phyloP scores from a whole-genome alignment of 129 eudicot species.

The Arctium minus region DNA sequence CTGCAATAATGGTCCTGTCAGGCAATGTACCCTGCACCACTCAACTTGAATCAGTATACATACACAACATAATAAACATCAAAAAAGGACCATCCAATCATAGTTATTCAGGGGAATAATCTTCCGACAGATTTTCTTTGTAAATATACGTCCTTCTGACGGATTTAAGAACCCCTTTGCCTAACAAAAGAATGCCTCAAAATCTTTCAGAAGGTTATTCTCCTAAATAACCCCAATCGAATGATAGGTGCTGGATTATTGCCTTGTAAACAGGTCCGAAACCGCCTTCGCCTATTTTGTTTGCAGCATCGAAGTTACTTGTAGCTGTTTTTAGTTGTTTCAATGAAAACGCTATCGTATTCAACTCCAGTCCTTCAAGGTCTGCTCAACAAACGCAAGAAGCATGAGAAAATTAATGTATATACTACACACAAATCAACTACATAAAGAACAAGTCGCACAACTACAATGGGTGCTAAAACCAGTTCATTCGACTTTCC shows the following conservation, averaged over 20 bases:
- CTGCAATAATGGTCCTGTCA: conserved; percentile 56
- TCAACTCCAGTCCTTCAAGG: conserved; percentile 48
- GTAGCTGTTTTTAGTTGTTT: conserved; percentile 62
- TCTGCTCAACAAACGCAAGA: conserved; percentile 25
- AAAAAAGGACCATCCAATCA: background rate
- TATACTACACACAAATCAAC: background rate
- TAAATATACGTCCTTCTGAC: background rate
- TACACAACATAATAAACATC: background rate
- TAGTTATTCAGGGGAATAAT: background rate
- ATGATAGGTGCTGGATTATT: background rate
- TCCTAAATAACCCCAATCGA: background rate
- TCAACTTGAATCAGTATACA: background rate
- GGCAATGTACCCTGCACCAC: conserved; percentile 50
- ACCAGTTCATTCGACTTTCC: background rate
- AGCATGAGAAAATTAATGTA: background rate
- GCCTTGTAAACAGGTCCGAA: conserved; percentile 74
- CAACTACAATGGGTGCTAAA: background rate
- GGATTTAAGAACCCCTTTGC: background rate
- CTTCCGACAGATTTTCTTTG: background rate
- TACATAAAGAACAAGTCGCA: background rate
- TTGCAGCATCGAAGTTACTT: conserved; percentile 44
- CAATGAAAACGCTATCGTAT: conserved; percentile 46
- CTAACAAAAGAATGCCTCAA: background rate
- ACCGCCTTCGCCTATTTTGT: conserved; percentile 71
- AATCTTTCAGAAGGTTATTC: background rate